phyloP scores from a whole-genome alignment of 371 early-diverging fungal genomes.

The Mycotypha africana region DNA sequence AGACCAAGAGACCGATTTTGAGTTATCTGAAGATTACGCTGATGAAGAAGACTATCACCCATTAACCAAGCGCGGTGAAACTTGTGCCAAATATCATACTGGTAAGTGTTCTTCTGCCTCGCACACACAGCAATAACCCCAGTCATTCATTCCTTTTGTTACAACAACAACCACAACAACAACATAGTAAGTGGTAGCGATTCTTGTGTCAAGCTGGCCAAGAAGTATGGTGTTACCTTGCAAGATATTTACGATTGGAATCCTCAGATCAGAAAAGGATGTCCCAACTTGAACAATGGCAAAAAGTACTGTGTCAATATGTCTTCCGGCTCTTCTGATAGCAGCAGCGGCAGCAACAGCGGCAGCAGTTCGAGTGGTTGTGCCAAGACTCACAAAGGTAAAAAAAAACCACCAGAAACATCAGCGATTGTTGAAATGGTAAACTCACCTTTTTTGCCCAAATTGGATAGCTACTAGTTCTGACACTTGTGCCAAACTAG shows the following conservation, averaged over 20 bases:
- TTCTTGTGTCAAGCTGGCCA: constrained; percentile 27
- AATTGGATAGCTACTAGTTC: constrained; percentile 19
- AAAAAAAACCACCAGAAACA: too few relatives aligned
- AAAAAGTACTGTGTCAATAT: constrained; percentile 37
- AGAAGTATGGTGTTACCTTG: constrained; percentile 24
- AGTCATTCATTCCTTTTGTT: background rate
- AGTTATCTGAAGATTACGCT: constrained; percentile 13
- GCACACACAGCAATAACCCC: background rate
- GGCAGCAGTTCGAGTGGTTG: background rate
- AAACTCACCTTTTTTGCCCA: too few relatives aligned
- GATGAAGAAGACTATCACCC: background rate
- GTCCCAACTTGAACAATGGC: constrained; percentile 30
- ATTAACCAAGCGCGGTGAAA: constrained; percentile 10
- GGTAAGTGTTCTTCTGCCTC: too few relatives aligned
- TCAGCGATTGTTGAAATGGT: too few relatives aligned
- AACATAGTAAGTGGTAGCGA: constrained; percentile 28
- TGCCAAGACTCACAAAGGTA: constrained; percentile 7
- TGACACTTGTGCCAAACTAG: constrained; percentile 27
- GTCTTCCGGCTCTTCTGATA: constrained; percentile 1
- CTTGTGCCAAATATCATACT: constrained; percentile 15
- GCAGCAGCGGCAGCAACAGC: too few relatives aligned
- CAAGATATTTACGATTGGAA: constrained; percentile 29
- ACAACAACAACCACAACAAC: too few relatives aligned
- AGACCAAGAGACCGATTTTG: constrained; percentile 21
- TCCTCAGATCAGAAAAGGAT: constrained; percentile 28